These are phyloP conservation scores for Cadophora malorum DNA, from an alignment of 2,329 filamentous ascomycete species.

Conservation along the genomic window DNA sequence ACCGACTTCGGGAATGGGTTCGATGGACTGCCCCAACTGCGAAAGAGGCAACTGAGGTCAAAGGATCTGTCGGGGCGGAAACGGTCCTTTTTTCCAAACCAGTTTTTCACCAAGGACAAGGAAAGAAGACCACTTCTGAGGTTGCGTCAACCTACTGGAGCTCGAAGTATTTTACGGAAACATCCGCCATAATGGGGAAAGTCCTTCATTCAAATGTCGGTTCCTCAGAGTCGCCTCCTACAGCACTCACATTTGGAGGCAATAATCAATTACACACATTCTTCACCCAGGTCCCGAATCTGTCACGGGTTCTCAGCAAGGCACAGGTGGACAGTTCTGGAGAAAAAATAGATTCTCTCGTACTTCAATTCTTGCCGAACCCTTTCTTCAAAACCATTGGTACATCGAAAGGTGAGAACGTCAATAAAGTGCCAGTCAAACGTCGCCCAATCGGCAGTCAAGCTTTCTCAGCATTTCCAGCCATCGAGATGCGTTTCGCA, in stretches of 20 bases:
- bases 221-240: neutral
- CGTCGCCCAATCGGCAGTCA: conserved; percentile 28
- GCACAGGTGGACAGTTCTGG: neutral
- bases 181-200: conserved; percentile 38
- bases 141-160: conserved; percentile 25
- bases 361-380: conserved; percentile 42
- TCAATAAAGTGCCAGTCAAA: conserved; percentile 3
- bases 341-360: conserved; percentile 23
- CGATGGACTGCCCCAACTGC: conserved; percentile 40
- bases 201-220: conserved; percentile 28
- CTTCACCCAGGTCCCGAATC: conserved; percentile 36
- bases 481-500: conserved; percentile 42
- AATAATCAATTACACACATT: conserved; percentile 32
- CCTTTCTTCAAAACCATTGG: conserved; percentile 32
- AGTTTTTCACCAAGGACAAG: neutral
- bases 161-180: conserved; percentile 30
- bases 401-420: conserved; percentile 4
- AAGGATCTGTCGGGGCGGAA: neutral
- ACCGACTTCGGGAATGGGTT: conserved; percentile 41
- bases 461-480: conserved; percentile 40
- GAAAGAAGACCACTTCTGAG: neutral
- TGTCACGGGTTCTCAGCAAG: conserved; percentile 33
- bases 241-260: neutral
- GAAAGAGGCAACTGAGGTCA: neutral
- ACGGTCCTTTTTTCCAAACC: neutral